phyloP scores from a whole-genome alignment of 2,329 filamentous ascomycete species.

The Neonectria magnoliae region DNA sequence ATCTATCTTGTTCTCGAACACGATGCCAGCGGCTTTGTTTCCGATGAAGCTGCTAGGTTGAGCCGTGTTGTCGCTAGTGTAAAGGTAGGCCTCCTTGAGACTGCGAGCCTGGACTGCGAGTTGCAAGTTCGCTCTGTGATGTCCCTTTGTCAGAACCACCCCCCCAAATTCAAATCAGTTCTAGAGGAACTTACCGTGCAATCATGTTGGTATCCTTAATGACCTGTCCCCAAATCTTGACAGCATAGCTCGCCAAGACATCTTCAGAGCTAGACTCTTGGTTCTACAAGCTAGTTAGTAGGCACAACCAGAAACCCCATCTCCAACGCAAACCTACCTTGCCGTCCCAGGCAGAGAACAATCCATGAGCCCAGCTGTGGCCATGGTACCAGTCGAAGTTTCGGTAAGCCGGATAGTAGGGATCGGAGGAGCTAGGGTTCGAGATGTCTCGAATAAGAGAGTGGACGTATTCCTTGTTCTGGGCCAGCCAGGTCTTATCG shows the following conservation, averaged over 20 bases:
- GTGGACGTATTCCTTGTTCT: conserved; percentile 84
- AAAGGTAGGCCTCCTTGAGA: conserved; percentile 84
- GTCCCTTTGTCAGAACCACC: conserved; percentile 10
- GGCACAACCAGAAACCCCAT: no score
- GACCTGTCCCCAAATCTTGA: conserved; percentile 93
- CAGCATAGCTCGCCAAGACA: conserved; percentile 82
- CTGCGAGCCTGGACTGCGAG: conserved; percentile 80
- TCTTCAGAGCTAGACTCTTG: conserved; percentile 93
- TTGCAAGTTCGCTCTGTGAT: conserved; percentile 77
- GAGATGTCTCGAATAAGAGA: conserved; percentile 83
- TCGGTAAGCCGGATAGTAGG: conserved; percentile 82
- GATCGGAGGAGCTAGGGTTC: conserved; percentile 77
- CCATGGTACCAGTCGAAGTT: conserved; percentile 95
- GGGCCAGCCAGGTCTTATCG: conserved; percentile 76
- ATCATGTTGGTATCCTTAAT: conserved; percentile 83
- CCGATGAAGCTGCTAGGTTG: conserved; percentile 81
- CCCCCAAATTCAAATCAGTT: not conserved
- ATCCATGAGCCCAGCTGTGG: conserved; percentile 90
- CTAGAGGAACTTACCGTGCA: conserved; percentile 62
- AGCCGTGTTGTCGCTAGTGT: conserved; percentile 72
- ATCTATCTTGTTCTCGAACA: conserved; percentile 96
- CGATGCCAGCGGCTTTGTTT: conserved; percentile 77
- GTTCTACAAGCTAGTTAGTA: conserved; percentile 53
- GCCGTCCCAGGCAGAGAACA: conserved; percentile 76
- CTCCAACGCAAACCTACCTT: conserved; percentile 60